Percentiles rank a stretch among this genome's conserved stretches.
These are phyloP conservation scores for Aureobasidium lini DNA, from an alignment of 2,329 filamentous ascomycete genomes.

Conservation along the genomic window DNA sequence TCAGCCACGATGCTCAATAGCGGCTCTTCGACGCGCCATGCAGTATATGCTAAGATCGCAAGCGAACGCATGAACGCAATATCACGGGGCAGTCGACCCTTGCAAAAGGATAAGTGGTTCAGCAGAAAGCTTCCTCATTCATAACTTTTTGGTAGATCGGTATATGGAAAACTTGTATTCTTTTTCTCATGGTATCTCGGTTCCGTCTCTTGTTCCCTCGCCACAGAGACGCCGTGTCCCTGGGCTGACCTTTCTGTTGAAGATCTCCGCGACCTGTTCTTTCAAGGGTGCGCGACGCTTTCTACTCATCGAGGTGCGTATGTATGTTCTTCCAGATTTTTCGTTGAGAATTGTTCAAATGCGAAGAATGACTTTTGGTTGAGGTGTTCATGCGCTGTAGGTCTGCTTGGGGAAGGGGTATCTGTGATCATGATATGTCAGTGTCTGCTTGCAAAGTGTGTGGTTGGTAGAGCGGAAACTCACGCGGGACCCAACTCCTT, in stretches of 20 bases:
- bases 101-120: too few species aligned
- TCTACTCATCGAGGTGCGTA: not conserved
- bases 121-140: too few species aligned
- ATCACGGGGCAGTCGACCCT: too few species aligned
- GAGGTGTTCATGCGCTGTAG: slow-evolving; percentile 19
- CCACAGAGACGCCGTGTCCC: not conserved
- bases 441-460: slow-evolving; percentile 29
- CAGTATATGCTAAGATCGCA: too few species aligned
- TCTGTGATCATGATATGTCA: slow-evolving; percentile 16
- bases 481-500: slow-evolving; percentile 94
- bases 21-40: too few species aligned
- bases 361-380: not conserved
- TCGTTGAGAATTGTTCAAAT: not conserved
- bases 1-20: too few species aligned
- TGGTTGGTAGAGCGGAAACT: slow-evolving; percentile 39
- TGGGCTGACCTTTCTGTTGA: not conserved
- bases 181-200: not conserved
- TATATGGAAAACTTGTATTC: not conserved
- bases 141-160: too few species aligned
- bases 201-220: not conserved
- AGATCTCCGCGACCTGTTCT: not conserved
- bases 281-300: not conserved
- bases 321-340: not conserved
- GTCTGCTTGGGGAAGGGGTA: slow-evolving; percentile 33
- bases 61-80: too few species aligned